Percentiles rank a stretch among this genome's conserved stretches.
phyloP scores from a whole-genome alignment of 257 asterid genomes.

The Fraxinus americana region DNA sequence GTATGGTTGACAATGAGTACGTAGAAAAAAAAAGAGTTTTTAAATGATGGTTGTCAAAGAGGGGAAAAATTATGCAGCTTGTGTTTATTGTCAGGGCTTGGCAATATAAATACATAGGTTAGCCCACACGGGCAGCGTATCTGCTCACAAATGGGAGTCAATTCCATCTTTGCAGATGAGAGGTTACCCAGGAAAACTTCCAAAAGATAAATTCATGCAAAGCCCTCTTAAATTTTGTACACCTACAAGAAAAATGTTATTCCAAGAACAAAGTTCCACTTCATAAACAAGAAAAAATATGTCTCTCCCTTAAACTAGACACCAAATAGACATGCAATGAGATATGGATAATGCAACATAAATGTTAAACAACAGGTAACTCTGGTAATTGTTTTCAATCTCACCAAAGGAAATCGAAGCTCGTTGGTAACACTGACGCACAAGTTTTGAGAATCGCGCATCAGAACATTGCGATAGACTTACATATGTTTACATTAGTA shows the following conservation, averaged over 20 bases:
- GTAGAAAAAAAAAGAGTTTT: no score
- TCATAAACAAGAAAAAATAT: neutral
- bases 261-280: neutral
- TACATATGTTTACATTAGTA: slow-evolving; percentile 10
- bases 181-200: neutral
- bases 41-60: no score
- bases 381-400: neutral
- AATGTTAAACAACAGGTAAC: neutral
- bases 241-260: neutral
- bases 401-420: slow-evolving; percentile 10
- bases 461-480: slow-evolving; percentile 16
- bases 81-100: neutral
- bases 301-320: neutral
- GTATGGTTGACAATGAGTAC: no score
- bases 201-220: neutral
- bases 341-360: neutral
- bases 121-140: neutral
- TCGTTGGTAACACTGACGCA: slow-evolving; percentile 6
- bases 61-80: neutral
- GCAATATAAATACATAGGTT: neutral
- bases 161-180: neutral
- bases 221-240: neutral
- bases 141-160: neutral
- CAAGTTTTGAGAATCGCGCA: slow-evolving; percentile 12
- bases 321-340: neutral